A percentile compares a stretch with the other conserved stretches of the same genome.
phyloP scores from a whole-genome alignment of 805 yeast genomes.

The Pichia scutulata region DNA sequence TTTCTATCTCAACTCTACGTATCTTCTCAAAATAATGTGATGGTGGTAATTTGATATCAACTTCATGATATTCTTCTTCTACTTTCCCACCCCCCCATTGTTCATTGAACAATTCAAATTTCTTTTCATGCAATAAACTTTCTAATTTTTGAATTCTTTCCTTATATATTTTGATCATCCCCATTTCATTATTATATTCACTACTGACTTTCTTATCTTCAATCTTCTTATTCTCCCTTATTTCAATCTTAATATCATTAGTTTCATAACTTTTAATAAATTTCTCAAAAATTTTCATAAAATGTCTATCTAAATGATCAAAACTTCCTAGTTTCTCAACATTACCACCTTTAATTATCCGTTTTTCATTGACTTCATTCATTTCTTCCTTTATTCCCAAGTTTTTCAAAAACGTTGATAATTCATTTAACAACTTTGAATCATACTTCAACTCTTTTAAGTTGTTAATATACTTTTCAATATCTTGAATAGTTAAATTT shows the following conservation, averaged over 20 bases:
- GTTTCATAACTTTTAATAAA: conserved; percentile 40
- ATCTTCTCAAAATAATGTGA: conserved; percentile 22
- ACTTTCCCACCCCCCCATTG: not conserved
- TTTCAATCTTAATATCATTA: conserved; percentile 23
- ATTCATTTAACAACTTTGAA: conserved; percentile 27
- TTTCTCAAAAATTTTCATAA: conserved; percentile 33
- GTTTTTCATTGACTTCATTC: conserved; percentile 18
- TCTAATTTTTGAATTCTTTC: conserved; percentile 70
- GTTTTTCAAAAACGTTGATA: conserved; percentile 31
- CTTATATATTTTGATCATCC: conserved; percentile 54
- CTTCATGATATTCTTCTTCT: conserved; percentile 6
- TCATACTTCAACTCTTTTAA: conserved; percentile 27
- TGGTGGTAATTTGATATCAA: conserved; percentile 22
- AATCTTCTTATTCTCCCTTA: conserved; percentile 27
- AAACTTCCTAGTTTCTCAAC: conserved; percentile 25
- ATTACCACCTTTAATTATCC: conserved; percentile 16
- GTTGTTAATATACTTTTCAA: conserved; percentile 31
- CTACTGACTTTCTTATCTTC: conserved; percentile 4
- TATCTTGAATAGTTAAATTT: conserved; percentile 23
- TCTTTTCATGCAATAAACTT: conserved; percentile 66
- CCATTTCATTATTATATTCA: conserved; percentile 22
- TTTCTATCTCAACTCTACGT: conserved; percentile 19
- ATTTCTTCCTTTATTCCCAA: conserved; percentile 23
- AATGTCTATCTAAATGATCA: conserved; percentile 27
- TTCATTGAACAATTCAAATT: conserved; percentile 30